Percentiles rank a stretch among this genome's conserved stretches.
These are phyloP conservation scores for Phytophthora pseudosyringae DNA, from an alignment of 352 stramenopile genomes.

Conservation along the genomic window DNA sequence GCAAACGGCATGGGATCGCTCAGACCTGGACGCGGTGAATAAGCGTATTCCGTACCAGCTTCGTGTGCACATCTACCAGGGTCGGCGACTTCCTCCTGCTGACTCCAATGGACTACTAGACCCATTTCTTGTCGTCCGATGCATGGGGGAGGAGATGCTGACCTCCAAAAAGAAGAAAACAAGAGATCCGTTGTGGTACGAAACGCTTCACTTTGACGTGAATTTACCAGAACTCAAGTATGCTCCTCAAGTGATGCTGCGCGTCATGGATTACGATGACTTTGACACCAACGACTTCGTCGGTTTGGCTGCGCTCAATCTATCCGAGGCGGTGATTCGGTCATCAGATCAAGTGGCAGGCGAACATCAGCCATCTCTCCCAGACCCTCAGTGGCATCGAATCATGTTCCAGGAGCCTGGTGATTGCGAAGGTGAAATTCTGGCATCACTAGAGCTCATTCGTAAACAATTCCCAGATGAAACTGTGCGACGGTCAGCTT, in stretches of 20 bases:
- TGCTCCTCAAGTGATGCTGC: slow-evolving; percentile 78
- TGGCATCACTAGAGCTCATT: slow-evolving; percentile 81
- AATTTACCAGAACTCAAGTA: slow-evolving; percentile 82
- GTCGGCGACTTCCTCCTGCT: slow-evolving; percentile 71
- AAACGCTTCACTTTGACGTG: slow-evolving; percentile 89
- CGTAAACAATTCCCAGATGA: slow-evolving; percentile 75
- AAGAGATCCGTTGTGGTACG: slow-evolving; percentile 86
- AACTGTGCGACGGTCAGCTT: slow-evolving; percentile 53
- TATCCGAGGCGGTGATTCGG: slow-evolving; percentile 74
- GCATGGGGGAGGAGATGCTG: slow-evolving; percentile 78
- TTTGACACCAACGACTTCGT: slow-evolving; percentile 81
- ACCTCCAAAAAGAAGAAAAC: slow-evolving; percentile 82
- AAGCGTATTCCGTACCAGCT: slow-evolving; percentile 86
- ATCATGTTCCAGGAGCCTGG: slow-evolving; percentile 82
- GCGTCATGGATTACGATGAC: slow-evolving; percentile 84
- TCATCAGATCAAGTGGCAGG: slow-evolving; percentile 63
- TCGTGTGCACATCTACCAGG: slow-evolving; percentile 88
- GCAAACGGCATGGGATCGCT: slow-evolving; percentile 57
- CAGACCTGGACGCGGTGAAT: slow-evolving; percentile 67
- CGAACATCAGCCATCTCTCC: slow-evolving; percentile 50
- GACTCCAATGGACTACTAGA: slow-evolving; percentile 89
- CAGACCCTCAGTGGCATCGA: slow-evolving; percentile 76
- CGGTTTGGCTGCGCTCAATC: slow-evolving; percentile 62
- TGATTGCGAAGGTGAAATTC: slow-evolving; percentile 81
- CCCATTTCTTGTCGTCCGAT: slow-evolving; percentile 82